Conservation (phyloP, 148 eudicot genomes). For the Amaranthus hypochondriacus region DNA sequence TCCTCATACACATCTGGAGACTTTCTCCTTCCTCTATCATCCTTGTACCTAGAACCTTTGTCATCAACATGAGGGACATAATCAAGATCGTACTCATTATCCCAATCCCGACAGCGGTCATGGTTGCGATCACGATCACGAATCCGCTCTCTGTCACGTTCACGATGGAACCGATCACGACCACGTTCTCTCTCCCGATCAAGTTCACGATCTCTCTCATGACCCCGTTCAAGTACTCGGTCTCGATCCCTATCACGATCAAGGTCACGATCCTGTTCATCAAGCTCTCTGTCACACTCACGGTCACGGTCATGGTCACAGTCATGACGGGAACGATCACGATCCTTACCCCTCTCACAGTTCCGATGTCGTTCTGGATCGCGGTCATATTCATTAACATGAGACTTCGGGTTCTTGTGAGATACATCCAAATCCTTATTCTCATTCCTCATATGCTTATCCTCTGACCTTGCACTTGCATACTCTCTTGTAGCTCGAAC, state of each 20-base stretch:
- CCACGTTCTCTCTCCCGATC: constrained; percentile 26
- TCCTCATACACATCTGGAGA: constrained; percentile 56
- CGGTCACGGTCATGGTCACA: constrained; percentile 27
- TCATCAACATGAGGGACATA: constrained; percentile 47
- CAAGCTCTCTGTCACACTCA: constrained; percentile 22
- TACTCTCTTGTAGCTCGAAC: constrained; percentile 44
- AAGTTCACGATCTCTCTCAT: constrained; percentile 26
- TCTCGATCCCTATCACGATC: constrained; percentile 41
- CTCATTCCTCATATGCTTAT: constrained; percentile 59
- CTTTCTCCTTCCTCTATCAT: constrained; percentile 66
- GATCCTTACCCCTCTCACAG: constrained; percentile 22
- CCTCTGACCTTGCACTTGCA: constrained; percentile 47
- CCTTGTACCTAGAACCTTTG: constrained; percentile 51
- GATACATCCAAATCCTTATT: constrained; percentile 41
- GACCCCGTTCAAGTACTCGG: constrained; percentile 27
- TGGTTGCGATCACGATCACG: constrained; percentile 27
- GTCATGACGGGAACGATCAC: constrained; percentile 28
- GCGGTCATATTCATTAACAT: constrained; percentile 27
- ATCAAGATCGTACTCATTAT: constrained; percentile 28
- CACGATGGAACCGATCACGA: constrained; percentile 38
- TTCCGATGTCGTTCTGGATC: constrained; percentile 25
- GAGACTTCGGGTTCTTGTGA: constrained; percentile 45
- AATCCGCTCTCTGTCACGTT: constrained; percentile 25
- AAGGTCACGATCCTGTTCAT: constrained; percentile 24
- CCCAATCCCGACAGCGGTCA: constrained; percentile 22